A percentile compares a stretch with the other conserved stretches of the same genome.
These are phyloP conservation scores for Kazachstania sp. DNA, from an alignment of 1,139 yeast genomes.

Conservation along the genomic window DNA sequence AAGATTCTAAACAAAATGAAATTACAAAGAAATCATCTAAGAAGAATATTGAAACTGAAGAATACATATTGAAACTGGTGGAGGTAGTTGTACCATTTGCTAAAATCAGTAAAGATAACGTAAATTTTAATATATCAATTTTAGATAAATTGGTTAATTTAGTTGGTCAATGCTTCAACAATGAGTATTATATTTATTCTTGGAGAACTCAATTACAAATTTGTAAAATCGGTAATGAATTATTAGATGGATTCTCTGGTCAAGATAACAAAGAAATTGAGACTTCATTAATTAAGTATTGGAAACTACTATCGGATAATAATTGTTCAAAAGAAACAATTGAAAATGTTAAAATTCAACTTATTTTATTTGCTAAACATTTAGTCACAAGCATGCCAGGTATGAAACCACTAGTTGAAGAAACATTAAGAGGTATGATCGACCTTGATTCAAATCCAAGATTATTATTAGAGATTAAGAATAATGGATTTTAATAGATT, in stretches of 20 bases:
- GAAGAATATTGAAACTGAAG: conserved; percentile 35
- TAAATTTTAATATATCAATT: conserved; percentile 9
- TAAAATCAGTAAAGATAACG: conserved; percentile 11
- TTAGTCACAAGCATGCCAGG: conserved; percentile 17
- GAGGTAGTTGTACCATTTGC: conserved; percentile 24
- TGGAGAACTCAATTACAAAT: conserved; percentile 51
- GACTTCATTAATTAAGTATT: conserved; percentile 14
- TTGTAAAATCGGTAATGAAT: conserved; percentile 34
- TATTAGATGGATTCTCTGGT: conserved; percentile 17
- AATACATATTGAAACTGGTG: conserved; percentile 32
- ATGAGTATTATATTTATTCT: conserved; percentile 36
- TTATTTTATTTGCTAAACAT: conserved; percentile 34
- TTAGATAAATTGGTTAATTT: conserved; percentile 19
- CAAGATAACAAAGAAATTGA: not conserved
- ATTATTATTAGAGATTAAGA: conserved; percentile 33
- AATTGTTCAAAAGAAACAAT: conserved; percentile 43
- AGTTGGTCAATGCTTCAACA: conserved; percentile 29
- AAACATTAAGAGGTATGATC: conserved; percentile 30
- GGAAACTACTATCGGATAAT: conserved; percentile 26
- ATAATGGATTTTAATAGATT: conserved; percentile 10
- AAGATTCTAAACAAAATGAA: conserved; percentile 15
- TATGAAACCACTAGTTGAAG: conserved; percentile 14
- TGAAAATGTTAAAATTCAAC: conserved; percentile 55
- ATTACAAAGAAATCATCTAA: conserved; percentile 32
- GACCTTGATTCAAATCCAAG: conserved; percentile 32